These are phyloP conservation scores for Aphanoascus verrucosus DNA, from an alignment of 2,329 filamentous ascomycete species.

Conservation along the genomic window DNA sequence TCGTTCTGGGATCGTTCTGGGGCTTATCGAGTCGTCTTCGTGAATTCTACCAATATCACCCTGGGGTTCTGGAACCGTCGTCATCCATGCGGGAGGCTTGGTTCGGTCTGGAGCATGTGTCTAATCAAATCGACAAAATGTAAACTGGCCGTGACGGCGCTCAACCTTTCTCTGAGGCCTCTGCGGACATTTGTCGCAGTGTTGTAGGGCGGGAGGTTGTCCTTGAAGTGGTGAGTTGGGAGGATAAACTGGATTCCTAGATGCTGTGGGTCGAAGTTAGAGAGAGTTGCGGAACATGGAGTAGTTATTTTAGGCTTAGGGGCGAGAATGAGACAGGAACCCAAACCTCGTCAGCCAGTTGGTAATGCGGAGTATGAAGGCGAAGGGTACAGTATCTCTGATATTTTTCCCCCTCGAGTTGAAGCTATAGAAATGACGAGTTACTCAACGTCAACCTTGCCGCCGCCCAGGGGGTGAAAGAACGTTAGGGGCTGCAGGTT, in stretches of 20 bases:
- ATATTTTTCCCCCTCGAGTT: too few species aligned
- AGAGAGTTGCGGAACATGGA: not conserved
- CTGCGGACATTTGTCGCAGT: not conserved
- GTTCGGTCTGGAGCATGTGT: not conserved
- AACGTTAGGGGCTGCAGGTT: too few species aligned
- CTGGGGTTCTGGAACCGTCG: not conserved
- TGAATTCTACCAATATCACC: slow-evolving; percentile 1
- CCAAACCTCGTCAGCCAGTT: too few species aligned
- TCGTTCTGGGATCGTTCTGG: not conserved
- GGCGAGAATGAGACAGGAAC: too few species aligned
- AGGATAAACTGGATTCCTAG: not conserved
- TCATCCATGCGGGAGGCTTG: slow-evolving; percentile 5
- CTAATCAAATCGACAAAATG: not conserved
- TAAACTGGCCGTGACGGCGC: not conserved
- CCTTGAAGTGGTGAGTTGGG: not conserved
- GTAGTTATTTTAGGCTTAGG: not conserved
- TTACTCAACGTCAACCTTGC: too few species aligned
- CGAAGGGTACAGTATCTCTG: too few species aligned
- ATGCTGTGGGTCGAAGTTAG: too few species aligned
- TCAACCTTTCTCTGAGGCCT: not conserved
- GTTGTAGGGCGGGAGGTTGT: not conserved
- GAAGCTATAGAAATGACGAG: too few species aligned
- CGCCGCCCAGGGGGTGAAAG: too few species aligned
- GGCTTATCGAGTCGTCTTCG: slow-evolving; percentile 1
- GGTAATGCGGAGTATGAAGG: too few species aligned